These are phyloP conservation scores for Colletotrichum shisoi DNA, from an alignment of 2,329 filamentous ascomycete species.

Conservation along the genomic window DNA sequence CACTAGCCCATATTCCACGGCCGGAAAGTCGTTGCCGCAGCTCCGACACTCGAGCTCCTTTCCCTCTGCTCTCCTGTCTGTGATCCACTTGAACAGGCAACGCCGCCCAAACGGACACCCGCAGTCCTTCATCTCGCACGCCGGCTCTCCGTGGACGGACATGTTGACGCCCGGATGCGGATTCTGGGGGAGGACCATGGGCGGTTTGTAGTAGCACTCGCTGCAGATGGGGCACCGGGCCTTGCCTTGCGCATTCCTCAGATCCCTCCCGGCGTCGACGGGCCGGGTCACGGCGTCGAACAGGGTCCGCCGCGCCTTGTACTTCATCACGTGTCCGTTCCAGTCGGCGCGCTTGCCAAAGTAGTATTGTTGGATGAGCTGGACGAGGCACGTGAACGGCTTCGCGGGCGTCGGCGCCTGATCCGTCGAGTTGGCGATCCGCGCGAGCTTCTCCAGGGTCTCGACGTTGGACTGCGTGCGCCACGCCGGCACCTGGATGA, in stretches of 20 bases:
- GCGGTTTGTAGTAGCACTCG: slow-evolving; percentile 11
- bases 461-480: slow-evolving; percentile 2
- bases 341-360: slow-evolving; percentile 16
- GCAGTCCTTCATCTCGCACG: slow-evolving; percentile 20
- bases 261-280: not conserved
- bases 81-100: slow-evolving; percentile 30
- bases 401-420: not conserved
- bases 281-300: slow-evolving; percentile 10
- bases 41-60: slow-evolving; percentile 6
- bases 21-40: slow-evolving; percentile 3
- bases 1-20: not conserved
- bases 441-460: slow-evolving; percentile 17
- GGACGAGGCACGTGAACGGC: not conserved
- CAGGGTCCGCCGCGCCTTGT: slow-evolving; percentile 18
- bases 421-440: not conserved
- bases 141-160: slow-evolving; percentile 21
- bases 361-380: slow-evolving; percentile 20
- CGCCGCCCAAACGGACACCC: slow-evolving; percentile 22
- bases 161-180: slow-evolving; percentile 8
- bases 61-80: not conserved
- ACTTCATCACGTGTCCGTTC: slow-evolving; percentile 18
- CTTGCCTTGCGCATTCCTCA: not conserved
- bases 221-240: slow-evolving; percentile 17
- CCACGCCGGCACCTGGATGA: slow-evolving; percentile 23
- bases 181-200: not conserved